phyloP scores from a whole-genome alignment of 768 basidiomycete species.

The Pleurotus eryngii region DNA sequence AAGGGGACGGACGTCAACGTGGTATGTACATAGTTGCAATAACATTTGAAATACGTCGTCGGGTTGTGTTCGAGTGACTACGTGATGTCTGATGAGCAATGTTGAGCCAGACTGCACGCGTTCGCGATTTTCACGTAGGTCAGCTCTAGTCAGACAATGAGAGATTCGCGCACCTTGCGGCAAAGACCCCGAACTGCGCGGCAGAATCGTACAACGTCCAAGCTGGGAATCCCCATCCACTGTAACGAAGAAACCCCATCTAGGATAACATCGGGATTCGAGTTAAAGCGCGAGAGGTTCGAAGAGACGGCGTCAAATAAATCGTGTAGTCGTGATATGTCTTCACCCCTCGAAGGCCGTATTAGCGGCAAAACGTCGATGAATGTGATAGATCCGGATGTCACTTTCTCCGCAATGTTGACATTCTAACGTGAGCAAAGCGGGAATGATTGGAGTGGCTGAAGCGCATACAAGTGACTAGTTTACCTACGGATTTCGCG shows the following conservation, averaged over 20 bases:
- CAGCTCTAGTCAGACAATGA: background rate
- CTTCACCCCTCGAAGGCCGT: conserved; percentile 20
- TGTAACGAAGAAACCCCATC: conserved; percentile 68
- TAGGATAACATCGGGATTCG: conserved; percentile 49
- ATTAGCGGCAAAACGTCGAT: conserved; percentile 47
- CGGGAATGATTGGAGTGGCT: background rate
- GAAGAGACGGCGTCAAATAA: conserved; percentile 32
- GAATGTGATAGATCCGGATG: conserved; percentile 43
- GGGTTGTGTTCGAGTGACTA: conserved; percentile 49
- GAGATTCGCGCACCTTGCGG: conserved; percentile 39
- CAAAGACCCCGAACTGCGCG: conserved; percentile 60
- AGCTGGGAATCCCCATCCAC: conserved; percentile 60
- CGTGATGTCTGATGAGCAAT: conserved; percentile 64
- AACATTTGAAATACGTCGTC: conserved; percentile 60
- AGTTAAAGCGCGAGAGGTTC: conserved; percentile 15
- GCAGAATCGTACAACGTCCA: conserved; percentile 52
- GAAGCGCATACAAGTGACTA: background rate
- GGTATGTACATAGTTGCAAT: conserved; percentile 62
- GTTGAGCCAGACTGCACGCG: conserved; percentile 46
- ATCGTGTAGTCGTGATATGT: conserved; percentile 22
- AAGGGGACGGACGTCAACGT: conserved; percentile 69
- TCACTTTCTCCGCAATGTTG: conserved; percentile 32
- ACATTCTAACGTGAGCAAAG: conserved; percentile 27
- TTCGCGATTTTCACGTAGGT: too few species aligned
- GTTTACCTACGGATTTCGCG: conserved; percentile 53